Percentiles rank a stretch among this genome's conserved stretches.
Conservation (phyloP, 768 basidiomycete species). For the Lyophyllum semitale region DNA sequence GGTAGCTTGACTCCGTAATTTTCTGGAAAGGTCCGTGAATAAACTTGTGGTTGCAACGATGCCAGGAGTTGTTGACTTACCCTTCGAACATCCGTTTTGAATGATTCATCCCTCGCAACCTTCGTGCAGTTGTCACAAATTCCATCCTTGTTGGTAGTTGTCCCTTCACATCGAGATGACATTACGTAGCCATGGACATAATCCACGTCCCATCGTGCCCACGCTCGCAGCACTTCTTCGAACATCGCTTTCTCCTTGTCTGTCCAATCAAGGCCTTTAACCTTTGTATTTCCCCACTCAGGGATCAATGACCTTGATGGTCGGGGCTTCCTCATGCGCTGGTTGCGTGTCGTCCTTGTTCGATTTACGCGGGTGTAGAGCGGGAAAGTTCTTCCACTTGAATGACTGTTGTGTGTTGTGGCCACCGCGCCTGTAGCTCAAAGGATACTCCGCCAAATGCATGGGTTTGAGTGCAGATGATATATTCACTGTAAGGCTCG, state of each 20-base stretch:
- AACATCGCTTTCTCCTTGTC: background rate
- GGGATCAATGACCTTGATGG: too few species aligned
- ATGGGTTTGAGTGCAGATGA: too few species aligned
- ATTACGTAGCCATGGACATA: background rate
- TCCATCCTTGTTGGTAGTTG: background rate
- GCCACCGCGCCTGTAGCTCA: too few species aligned
- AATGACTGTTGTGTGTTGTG: too few species aligned
- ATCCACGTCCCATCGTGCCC: conserved; percentile 2
- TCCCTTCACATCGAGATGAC: background rate
- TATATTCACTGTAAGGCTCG: too few species aligned
- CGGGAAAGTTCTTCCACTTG: too few species aligned
- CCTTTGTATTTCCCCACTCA: background rate
- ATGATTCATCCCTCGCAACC: background rate
- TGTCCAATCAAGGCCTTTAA: background rate
- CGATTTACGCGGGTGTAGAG: too few species aligned
- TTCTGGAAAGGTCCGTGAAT: background rate
- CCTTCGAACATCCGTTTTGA: background rate
- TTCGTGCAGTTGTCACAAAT: background rate
- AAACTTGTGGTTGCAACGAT: background rate
- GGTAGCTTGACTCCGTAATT: background rate
- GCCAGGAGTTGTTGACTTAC: background rate
- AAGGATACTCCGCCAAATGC: too few species aligned
- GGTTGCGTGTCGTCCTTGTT: too few species aligned
- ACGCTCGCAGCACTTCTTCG: background rate
- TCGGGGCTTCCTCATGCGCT: too few species aligned